Evolutionary conservation across 768 basidiomycete species (phyloP).

Genomic region (Boletus subcaerulescens): DNA sequence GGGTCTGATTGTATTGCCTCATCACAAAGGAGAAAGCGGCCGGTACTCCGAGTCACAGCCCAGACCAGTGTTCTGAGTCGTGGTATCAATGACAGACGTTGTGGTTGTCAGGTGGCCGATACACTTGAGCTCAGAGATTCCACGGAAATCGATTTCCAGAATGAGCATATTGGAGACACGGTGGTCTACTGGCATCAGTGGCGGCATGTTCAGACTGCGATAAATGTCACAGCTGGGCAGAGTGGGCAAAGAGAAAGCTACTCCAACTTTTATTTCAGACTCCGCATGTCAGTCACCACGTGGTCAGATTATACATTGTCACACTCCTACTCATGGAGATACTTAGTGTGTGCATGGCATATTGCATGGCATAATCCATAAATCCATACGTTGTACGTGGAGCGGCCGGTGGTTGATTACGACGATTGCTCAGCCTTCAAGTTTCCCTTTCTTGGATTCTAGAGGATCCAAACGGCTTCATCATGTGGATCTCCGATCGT

Average conservation of each 20-base stretch:
- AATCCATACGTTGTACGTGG: no score
- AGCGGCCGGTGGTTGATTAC: no score
- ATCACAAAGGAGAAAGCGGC: conserved; percentile 2
- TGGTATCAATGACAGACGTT: conserved; percentile 8
- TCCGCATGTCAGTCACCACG: no score
- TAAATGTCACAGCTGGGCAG: conserved; percentile 6
- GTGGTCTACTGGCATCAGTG: conserved; percentile 1
- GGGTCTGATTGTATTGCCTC: conserved; percentile 1
- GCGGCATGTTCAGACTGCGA: not conserved
- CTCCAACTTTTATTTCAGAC: no score
- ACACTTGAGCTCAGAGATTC: conserved; percentile 14
- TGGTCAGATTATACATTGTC: no score
- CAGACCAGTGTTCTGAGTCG: conserved; percentile 13
- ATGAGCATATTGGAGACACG: conserved; percentile 11
- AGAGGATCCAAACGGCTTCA: no score
- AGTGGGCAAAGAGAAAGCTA: not conserved
- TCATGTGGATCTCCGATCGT: no score
- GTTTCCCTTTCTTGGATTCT: no score
- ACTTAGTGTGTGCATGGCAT: no score
- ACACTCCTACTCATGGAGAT: no score
- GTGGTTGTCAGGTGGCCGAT: conserved; percentile 11
- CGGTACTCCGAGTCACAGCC: conserved; percentile 6
- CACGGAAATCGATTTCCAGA: conserved; percentile 10
- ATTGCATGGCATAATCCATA: no score
- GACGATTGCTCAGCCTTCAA: no score